phyloP scores from a whole-genome alignment of 495 filamentous ascomycete species.

The Aspergillus panamensis region DNA sequence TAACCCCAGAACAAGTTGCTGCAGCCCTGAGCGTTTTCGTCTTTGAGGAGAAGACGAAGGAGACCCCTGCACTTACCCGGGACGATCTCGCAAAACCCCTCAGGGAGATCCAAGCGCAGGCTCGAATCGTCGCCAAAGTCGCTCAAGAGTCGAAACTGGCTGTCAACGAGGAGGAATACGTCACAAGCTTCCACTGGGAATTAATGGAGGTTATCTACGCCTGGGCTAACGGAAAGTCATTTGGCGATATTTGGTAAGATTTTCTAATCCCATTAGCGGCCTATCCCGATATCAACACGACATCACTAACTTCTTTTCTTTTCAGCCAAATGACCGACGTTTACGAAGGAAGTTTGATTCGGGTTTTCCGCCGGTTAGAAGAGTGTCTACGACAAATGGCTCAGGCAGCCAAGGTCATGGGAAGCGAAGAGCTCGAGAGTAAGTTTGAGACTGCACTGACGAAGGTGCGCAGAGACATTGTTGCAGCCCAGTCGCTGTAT shows the following conservation, averaged over 20 bases:
- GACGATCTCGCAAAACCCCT: constrained; percentile 84
- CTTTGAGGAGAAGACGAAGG: constrained; percentile 89
- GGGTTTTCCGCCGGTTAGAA: constrained; percentile 91
- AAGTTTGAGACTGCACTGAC: constrained; percentile 81
- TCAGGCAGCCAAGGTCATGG: constrained; percentile 97
- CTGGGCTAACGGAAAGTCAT: constrained; percentile 89
- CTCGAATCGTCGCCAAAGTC: constrained; percentile 83
- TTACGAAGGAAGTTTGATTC: constrained; percentile 93
- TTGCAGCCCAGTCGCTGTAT: constrained; percentile 89
- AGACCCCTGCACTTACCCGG: constrained; percentile 56
- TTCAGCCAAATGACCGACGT: constrained; percentile 94
- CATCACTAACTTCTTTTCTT: constrained; percentile 16
- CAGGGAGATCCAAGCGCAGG: constrained; percentile 78
- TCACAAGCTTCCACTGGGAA: constrained; percentile 80
- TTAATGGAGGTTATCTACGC: constrained; percentile 95
- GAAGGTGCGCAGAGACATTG: constrained; percentile 88
- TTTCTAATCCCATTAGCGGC: not conserved
- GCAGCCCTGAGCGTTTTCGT: constrained; percentile 88
- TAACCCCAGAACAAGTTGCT: constrained; percentile 81
- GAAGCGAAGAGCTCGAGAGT: constrained; percentile 82
- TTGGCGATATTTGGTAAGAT: constrained; percentile 90
- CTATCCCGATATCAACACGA: not conserved
- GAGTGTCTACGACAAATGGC: constrained; percentile 96
- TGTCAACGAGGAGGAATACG: constrained; percentile 89
- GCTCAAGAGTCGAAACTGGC: constrained; percentile 88